phyloP scores from a whole-genome alignment of 2,329 filamentous ascomycete genomes.

The Spiromastix sp. region DNA sequence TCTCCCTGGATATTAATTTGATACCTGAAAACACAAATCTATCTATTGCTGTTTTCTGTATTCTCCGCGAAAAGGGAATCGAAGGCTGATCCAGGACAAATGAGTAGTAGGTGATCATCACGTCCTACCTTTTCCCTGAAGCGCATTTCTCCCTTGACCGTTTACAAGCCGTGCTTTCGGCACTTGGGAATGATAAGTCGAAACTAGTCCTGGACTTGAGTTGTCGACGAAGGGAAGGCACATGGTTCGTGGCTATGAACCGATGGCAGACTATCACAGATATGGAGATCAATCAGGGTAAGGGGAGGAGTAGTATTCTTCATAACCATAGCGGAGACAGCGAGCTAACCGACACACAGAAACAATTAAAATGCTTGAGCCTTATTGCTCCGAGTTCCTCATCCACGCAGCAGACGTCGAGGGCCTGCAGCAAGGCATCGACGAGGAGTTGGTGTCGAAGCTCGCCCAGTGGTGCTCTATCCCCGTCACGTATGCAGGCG shows the following conservation, averaged over 20 bases:
- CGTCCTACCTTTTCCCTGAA: conserved; percentile 82
- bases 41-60: too few species aligned
- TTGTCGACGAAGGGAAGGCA: conserved; percentile 65
- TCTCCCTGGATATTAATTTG: too few species aligned
- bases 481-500: conserved; percentile 92
- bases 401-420: conserved; percentile 97
- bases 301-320: conserved; percentile 8
- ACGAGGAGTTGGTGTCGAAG: conserved; percentile 67
- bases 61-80: not conserved
- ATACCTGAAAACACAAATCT: too few species aligned
- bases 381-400: conserved; percentile 91
- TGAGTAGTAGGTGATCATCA: conserved; percentile 75
- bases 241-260: conserved; percentile 97
- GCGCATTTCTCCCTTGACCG: conserved; percentile 70
- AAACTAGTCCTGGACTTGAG: conserved; percentile 93
- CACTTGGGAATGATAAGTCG: conserved; percentile 61
- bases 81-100: conserved; percentile 5
- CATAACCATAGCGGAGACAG: not conserved
- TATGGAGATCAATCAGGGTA: conserved; percentile 84
- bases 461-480: conserved; percentile 80
- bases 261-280: conserved; percentile 98
- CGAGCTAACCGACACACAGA: conserved; percentile 43
- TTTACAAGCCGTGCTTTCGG: conserved; percentile 61
- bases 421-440: conserved; percentile 82
- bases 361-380: conserved; percentile 69